Conservation (phyloP, 306 rosid species). For the apple (Malus domestica) region DNA sequence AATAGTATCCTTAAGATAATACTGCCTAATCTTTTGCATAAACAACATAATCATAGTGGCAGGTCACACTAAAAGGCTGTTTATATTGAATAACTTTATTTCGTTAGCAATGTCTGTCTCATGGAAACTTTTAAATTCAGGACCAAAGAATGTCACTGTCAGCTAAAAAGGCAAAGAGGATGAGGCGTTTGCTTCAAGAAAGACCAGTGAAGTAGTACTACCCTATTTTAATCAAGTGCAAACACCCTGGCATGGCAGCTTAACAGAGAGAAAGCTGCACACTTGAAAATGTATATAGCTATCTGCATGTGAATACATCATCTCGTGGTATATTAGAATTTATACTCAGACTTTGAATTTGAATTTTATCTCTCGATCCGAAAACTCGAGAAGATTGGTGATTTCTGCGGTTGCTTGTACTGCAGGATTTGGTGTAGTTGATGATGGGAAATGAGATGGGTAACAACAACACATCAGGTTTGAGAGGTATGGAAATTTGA, state of each 20-base stretch:
- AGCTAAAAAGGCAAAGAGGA: background rate
- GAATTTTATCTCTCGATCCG: slow-evolving; percentile 9
- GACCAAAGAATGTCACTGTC: slow-evolving; percentile 21
- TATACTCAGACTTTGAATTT: slow-evolving; percentile 17
- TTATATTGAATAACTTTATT: slow-evolving; percentile 27
- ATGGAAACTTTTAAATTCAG: slow-evolving; percentile 14
- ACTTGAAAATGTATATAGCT: slow-evolving; percentile 21
- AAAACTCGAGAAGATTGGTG: slow-evolving; percentile 1
- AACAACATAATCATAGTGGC: slow-evolving; percentile 33
- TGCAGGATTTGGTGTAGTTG: slow-evolving; percentile 49
- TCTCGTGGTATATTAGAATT: slow-evolving; percentile 45
- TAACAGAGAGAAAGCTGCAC: slow-evolving; percentile 28
- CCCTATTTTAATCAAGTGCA: slow-evolving; percentile 20
- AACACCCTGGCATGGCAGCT: slow-evolving; percentile 57
- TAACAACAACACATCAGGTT: slow-evolving; percentile 50
- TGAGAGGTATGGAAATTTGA: slow-evolving; percentile 45
- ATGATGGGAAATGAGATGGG: slow-evolving; percentile 93
- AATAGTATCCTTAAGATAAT: background rate
- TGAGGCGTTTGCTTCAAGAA: slow-evolving; percentile 40
- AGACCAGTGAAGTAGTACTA: slow-evolving; percentile 8
- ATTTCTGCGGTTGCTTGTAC: slow-evolving; percentile 24
- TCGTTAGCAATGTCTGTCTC: slow-evolving; percentile 23
- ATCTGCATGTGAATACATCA: slow-evolving; percentile 47
- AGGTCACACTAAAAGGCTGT: slow-evolving; percentile 29
- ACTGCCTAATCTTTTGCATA: background rate